Percentiles rank a stretch among this genome's conserved stretches.
phyloP scores from a whole-genome alignment of 2,329 filamentous ascomycete species.

The Zymoseptoria pseudotritici region DNA sequence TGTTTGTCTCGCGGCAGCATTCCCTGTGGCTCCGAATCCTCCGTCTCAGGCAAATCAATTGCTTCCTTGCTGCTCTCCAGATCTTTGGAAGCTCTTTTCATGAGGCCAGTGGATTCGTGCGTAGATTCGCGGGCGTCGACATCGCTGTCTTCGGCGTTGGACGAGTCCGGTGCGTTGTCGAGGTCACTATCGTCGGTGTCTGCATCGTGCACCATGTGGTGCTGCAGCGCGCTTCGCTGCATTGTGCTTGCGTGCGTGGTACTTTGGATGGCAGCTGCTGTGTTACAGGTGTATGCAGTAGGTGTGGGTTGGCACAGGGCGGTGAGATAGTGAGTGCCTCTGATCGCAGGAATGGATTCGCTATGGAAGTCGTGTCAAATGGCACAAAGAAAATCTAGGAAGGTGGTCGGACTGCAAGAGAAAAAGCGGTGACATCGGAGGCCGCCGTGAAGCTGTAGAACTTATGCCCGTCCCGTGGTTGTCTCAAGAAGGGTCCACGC shows the following conservation, averaged over 20 bases:
- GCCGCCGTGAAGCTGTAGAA: background rate
- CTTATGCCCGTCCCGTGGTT: background rate
- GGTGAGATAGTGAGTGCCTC: background rate
- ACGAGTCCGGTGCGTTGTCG: slow-evolving; percentile 14
- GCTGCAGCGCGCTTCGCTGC: slow-evolving; percentile 25
- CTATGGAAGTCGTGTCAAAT: background rate
- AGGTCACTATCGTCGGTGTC: slow-evolving; percentile 23
- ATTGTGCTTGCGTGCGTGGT: slow-evolving; percentile 14
- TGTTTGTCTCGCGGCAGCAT: slow-evolving; percentile 46
- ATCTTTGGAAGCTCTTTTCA: slow-evolving; percentile 21
- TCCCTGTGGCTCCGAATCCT: slow-evolving; percentile 23
- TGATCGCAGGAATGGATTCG: background rate
- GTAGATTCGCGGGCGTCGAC: slow-evolving; percentile 9
- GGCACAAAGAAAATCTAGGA: background rate
- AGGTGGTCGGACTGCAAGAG: background rate
- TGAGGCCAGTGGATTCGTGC: slow-evolving; percentile 22
- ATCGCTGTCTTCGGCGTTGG: slow-evolving; percentile 14
- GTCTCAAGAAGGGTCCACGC: background rate
- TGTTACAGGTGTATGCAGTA: background rate
- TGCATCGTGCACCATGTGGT: slow-evolving; percentile 18
- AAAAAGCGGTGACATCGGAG: background rate
- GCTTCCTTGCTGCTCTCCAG: slow-evolving; percentile 12
- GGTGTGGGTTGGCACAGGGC: background rate
- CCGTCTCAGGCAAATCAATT: slow-evolving; percentile 11
- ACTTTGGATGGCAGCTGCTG: background rate